Evolutionary conservation across 768 basidiomycete species (phyloP).

Genomic region (Mycena polygramma): DNA sequence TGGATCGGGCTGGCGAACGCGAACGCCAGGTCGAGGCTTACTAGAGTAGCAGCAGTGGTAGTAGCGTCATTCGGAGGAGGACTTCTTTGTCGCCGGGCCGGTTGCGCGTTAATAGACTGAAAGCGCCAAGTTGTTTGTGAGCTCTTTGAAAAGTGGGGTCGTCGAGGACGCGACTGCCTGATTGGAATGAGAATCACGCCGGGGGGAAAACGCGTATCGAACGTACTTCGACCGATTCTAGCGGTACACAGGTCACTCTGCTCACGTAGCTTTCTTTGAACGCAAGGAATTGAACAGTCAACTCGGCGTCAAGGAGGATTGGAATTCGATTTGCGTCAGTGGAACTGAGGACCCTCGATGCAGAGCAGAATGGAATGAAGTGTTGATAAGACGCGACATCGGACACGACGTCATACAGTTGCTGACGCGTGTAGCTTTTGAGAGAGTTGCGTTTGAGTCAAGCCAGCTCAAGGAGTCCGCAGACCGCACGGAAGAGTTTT

Average conservation of each 20-base stretch:
- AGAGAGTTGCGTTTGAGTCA: conserved; percentile 22
- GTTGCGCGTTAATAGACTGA: conserved; percentile 47
- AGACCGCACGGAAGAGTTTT: conserved; percentile 90
- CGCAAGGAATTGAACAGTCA: conserved; percentile 89
- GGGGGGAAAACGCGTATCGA: conserved; percentile 8
- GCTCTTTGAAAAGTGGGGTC: conserved; percentile 79
- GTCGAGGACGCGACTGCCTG: conserved; percentile 81
- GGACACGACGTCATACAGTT: conserved; percentile 89
- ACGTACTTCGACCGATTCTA: conserved; percentile 83
- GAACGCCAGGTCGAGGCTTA: conserved; percentile 88
- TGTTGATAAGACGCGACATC: conserved; percentile 88
- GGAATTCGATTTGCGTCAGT: conserved; percentile 45
- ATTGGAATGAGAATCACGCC: conserved; percentile 24
- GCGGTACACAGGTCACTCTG: conserved; percentile 83
- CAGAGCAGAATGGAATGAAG: conserved; percentile 92
- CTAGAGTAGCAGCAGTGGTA: conserved; percentile 84
- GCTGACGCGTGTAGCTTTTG: conserved; percentile 77
- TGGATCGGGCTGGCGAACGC: conserved; percentile 91
- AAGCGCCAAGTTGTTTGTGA: conserved; percentile 84
- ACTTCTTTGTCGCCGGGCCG: conserved; percentile 42
- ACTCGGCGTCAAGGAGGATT: conserved; percentile 81
- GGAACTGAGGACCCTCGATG: conserved; percentile 71
- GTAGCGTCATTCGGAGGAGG: conserved; percentile 42
- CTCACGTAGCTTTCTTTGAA: conserved; percentile 92
- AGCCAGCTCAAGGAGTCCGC: conserved; percentile 25